These are phyloP conservation scores for Colletotrichum acutatum DNA, from an alignment of 2,329 filamentous ascomycete genomes.

Conservation along the genomic window DNA sequence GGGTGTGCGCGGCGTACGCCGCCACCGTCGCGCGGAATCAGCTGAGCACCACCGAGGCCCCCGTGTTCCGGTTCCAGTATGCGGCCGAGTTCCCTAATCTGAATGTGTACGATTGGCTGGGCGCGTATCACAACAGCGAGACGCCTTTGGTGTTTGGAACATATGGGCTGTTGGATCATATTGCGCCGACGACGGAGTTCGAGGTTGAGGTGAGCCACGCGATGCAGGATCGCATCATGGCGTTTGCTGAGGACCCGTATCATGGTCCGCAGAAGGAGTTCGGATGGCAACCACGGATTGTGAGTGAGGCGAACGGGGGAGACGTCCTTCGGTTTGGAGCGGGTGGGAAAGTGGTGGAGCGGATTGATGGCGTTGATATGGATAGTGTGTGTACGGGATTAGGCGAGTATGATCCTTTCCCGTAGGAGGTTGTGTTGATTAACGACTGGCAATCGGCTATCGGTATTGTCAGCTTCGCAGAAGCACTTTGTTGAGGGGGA, in stretches of 20 bases:
- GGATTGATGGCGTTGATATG: conserved; percentile 34
- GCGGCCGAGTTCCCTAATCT: conserved; percentile 54
- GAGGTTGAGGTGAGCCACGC: conserved; percentile 39
- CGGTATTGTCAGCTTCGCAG: no score
- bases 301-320: conserved; percentile 37
- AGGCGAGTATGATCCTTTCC: conserved; percentile 32
- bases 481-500: no score
- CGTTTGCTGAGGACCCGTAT: conserved; percentile 41
- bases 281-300: conserved; percentile 36
- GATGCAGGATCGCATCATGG: conserved; percentile 43
- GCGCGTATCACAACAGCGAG: conserved; percentile 53
- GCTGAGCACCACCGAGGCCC: conserved; percentile 36
- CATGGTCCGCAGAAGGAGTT: conserved; percentile 38
- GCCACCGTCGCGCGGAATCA: conserved; percentile 42
- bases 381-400: conserved; percentile 32
- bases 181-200: conserved; percentile 40
- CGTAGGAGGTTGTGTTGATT: neutral
- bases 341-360: conserved; percentile 36
- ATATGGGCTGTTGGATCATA: conserved; percentile 40
- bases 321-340: conserved; percentile 29
- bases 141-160: conserved; percentile 52
- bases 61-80: conserved; percentile 53
- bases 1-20: conserved; percentile 43
- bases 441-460: no score
- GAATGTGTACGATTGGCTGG: conserved; percentile 50